Evolutionary conservation across 306 rosid species (phyloP), one percentile per base, ranked within the genome.

Genomic region (Quercus ilex): DNA sequence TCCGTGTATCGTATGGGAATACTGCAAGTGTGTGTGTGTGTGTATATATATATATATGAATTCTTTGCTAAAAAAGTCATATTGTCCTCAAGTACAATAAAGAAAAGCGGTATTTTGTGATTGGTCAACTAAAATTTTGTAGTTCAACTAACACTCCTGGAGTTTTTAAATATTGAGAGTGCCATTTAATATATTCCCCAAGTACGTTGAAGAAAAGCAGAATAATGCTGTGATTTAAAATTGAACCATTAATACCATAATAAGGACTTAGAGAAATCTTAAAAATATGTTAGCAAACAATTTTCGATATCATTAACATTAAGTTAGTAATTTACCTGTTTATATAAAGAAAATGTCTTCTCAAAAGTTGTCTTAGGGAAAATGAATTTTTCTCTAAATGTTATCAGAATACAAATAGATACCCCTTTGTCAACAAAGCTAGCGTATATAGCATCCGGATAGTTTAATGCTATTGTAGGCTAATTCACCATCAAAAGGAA

Each of bases 381-480:
- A 68, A 71, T 74, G 69, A 49, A 75, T 20, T 35, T 68, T 26
- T 77, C 72, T 33, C 75, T 85, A 71, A 70, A 75, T n/a, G 33
- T 68, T 41, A 77, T 14, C 74, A 17, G 75, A 82, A 79, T 82
- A 41, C 11, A 83, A 77, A 30, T 72, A 79, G 76, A 62, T 68
- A 46, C 78, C 80, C 70, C 74, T 84, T 85, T 84, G 89, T 85
- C 89, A 84, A 86, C 71, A 83, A 86, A 85, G 87, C 81, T 60
- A 80, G 51, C 72, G 25, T 35, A 67, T 76, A 67, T 77, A 46
- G 73, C 85, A 81, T 81, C 85, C 64, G 18, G 53, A 84, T 74
- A 74, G 70, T 75, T 52, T 81, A 55, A 73, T 55, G 49, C 67
- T 74, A 62, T 60, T 70, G 86, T 33, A 43, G 80, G 82, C 83